A percentile compares a stretch with the other conserved stretches of the same genome.
Conservation (phyloP, 208 protist genomes). For the Porcisia hertigi region DNA sequence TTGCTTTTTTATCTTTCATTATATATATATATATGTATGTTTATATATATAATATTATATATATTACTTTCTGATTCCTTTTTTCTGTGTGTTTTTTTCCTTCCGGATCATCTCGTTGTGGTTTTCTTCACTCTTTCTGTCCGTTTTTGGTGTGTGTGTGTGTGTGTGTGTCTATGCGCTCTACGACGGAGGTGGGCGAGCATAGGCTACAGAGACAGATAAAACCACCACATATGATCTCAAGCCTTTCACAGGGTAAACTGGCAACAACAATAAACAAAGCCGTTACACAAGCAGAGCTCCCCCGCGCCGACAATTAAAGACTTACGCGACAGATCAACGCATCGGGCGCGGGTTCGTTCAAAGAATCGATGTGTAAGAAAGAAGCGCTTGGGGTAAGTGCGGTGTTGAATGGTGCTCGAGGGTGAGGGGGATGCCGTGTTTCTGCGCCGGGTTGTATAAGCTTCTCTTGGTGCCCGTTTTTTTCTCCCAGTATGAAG, state of each 20-base stretch:
- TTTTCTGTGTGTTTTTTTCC: constrained; percentile 8
- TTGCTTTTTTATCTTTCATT: background rate
- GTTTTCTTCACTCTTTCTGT: background rate
- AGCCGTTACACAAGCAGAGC: no score
- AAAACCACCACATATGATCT: no score
- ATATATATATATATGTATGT: background rate
- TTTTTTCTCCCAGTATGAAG: background rate
- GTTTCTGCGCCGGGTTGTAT: background rate
- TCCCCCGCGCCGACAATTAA: no score
- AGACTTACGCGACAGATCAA: no score
- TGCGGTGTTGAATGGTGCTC: no score
- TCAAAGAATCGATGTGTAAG: no score
- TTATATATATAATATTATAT: background rate
- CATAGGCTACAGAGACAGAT: no score
- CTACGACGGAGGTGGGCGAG: background rate
- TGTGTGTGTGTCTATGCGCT: constrained; percentile 1
- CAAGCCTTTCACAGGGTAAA: no score
- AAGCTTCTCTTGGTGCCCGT: no score
- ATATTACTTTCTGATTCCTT: constrained; percentile 4
- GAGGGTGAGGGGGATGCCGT: background rate
- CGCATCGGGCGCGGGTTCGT: no score
- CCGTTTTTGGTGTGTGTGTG: constrained; percentile 1
- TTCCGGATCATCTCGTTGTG: constrained; percentile 1
- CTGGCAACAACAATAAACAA: no score
- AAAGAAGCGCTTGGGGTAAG: no score